phyloP scores from a whole-genome alignment of 108 stramenopile genomes.

The Phaeodactylum tricornutum region DNA sequence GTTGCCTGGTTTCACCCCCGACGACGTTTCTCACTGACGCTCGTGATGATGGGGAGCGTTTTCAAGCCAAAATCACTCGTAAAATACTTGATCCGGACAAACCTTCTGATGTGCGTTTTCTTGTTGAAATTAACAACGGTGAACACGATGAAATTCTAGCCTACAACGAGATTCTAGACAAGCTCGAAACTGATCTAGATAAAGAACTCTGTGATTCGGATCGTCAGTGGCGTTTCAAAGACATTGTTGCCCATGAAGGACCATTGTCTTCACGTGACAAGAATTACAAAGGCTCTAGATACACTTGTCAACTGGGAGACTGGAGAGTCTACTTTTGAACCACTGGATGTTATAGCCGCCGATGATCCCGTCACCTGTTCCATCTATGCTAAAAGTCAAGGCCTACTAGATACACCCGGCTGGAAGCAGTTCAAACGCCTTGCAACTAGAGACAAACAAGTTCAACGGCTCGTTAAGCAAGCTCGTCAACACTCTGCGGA shows the following conservation, averaged over 20 bases:
- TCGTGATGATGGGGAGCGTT: too few species aligned
- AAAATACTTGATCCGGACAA: too few species aligned
- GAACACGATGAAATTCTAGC: constrained; percentile 2
- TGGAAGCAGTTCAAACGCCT: constrained; percentile 22
- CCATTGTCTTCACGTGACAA: constrained; percentile 2
- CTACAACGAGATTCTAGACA: constrained; percentile 1
- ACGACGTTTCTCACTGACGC: too few species aligned
- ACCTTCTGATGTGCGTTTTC: too few species aligned
- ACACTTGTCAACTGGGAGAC: constrained; percentile 18
- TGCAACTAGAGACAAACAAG: constrained; percentile 7
- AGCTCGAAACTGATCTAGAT: constrained; percentile 1
- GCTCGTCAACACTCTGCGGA: constrained; percentile 2
- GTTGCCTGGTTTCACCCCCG: too few species aligned
- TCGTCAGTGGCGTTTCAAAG: neutral
- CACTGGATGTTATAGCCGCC: constrained; percentile 4
- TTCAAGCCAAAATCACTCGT: too few species aligned
- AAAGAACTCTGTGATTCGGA: neutral
- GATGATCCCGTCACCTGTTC: constrained; percentile 26
- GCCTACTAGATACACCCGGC: constrained; percentile 18
- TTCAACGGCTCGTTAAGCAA: constrained; percentile 1
- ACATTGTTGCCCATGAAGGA: constrained; percentile 9
- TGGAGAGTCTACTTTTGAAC: constrained; percentile 16
- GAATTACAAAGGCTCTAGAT: constrained; percentile 14
- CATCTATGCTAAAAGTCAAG: constrained; percentile 18
- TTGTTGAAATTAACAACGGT: too few species aligned